Conservation (phyloP, 495 filamentous ascomycete genomes). For the Penicillium nucicola region DNA sequence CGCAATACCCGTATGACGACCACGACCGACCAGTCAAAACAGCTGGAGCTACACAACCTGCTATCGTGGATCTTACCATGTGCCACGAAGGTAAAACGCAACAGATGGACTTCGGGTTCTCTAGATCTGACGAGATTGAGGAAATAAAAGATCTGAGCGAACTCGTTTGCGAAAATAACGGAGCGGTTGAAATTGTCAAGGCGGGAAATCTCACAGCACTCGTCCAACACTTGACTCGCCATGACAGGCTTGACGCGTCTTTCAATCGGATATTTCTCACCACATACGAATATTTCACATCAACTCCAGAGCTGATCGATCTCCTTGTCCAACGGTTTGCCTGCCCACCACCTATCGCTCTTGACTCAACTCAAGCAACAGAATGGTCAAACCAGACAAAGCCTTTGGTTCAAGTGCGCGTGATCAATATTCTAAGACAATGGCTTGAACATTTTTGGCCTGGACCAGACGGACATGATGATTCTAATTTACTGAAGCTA, state of each 20-base stretch:
- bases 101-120: background rate
- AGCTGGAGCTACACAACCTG: too few species aligned
- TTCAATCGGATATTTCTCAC: constrained; percentile 93
- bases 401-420: constrained; percentile 77
- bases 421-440: constrained; percentile 87
- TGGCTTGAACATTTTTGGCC: constrained; percentile 96
- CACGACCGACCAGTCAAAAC: too few species aligned
- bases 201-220: constrained; percentile 79
- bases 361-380: constrained; percentile 61
- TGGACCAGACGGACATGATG: constrained; percentile 70
- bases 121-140: constrained; percentile 6
- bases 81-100: background rate
- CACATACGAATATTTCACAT: constrained; percentile 86
- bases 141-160: constrained; percentile 33
- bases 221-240: constrained; percentile 85
- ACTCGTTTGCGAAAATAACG: constrained; percentile 67
- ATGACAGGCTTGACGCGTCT: constrained; percentile 79
- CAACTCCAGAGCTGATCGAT: constrained; percentile 77
- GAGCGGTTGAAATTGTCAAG: constrained; percentile 60
- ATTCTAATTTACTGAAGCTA: constrained; percentile 45
- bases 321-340: constrained; percentile 77
- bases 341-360: constrained; percentile 71
- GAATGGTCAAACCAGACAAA: constrained; percentile 81
- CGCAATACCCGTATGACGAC: too few species aligned
- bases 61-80: background rate